phyloP scores from a whole-genome alignment of 2,329 filamentous ascomycete species.

The Diaporthe vexans region DNA sequence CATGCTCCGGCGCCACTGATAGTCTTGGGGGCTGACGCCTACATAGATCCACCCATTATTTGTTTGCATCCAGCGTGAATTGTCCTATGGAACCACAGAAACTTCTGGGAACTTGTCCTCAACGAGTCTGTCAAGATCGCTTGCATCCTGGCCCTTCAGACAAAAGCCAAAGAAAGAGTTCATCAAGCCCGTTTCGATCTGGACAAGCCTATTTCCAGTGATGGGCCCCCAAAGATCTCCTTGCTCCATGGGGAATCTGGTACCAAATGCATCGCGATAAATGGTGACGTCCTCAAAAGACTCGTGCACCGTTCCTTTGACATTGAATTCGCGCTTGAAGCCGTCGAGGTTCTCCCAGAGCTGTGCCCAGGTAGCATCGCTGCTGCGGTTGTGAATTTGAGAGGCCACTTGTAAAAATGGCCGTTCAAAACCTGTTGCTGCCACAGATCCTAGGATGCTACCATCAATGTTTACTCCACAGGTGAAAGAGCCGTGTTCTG shows the following conservation, averaged over 20 bases:
- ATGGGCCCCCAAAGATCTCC: neutral
- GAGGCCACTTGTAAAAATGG: neutral
- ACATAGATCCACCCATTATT: neutral
- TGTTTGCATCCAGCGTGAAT: neutral
- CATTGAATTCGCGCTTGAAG: slow-evolving; percentile 1
- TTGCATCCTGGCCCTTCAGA: neutral
- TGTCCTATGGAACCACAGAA: neutral
- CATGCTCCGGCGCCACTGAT: neutral
- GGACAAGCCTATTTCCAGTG: neutral
- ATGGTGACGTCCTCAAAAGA: neutral
- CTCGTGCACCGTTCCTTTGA: neutral
- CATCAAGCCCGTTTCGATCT: slow-evolving; percentile 2
- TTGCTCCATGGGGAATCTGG: neutral
- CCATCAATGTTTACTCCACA: slow-evolving; percentile 4
- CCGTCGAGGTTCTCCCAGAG: neutral
- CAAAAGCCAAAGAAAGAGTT: slow-evolving; percentile 21
- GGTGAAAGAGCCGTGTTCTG: neutral
- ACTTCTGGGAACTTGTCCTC: neutral
- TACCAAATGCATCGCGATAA: slow-evolving; percentile 2
- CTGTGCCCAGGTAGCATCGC: neutral
- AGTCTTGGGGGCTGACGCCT: neutral
- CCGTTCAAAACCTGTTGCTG: neutral
- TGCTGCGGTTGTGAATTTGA: neutral
- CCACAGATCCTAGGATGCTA: neutral
- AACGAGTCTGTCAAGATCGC: neutral